Conservation (phyloP, 2,329 filamentous ascomycete species). For the Stylonectria norvegica region DNA sequence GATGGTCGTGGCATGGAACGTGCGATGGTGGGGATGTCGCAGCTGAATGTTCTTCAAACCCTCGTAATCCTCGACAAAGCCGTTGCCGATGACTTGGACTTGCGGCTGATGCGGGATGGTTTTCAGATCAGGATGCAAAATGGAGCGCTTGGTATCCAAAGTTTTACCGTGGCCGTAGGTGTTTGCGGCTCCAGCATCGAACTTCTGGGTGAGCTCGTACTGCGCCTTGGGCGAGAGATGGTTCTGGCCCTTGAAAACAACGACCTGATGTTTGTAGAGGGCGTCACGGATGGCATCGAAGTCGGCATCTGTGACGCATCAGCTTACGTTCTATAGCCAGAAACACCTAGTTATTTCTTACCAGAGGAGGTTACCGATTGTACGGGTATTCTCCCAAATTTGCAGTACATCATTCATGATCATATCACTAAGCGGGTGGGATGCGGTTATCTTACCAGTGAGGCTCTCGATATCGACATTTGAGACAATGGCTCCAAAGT, state of each 20-base stretch:
- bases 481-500: constrained; percentile 59
- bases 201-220: constrained; percentile 69
- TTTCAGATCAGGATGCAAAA: constrained; percentile 76
- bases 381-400: constrained; percentile 51
- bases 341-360: constrained; percentile 32
- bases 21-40: constrained; percentile 72
- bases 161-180: constrained; percentile 76
- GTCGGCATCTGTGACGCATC: constrained; percentile 50
- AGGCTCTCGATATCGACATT: constrained; percentile 61
- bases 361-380: constrained; percentile 59
- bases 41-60: constrained; percentile 66
- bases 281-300: constrained; percentile 62
- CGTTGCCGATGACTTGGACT: constrained; percentile 73
- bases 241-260: constrained; percentile 67
- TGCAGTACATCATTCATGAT: constrained; percentile 7
- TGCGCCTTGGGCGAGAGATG: constrained; percentile 66
- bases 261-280: constrained; percentile 65
- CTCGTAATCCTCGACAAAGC: constrained; percentile 65
- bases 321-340: constrained; percentile 9
- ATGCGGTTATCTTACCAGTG: constrained; percentile 46
- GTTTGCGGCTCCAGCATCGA: constrained; percentile 62
- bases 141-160: constrained; percentile 58
- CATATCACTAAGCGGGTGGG: neutral
- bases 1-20: constrained; percentile 66
- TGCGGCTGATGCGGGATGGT: constrained; percentile 77